phyloP scores from a whole-genome alignment of 2,329 filamentous ascomycete genomes.

The Fusarium nurragi region DNA sequence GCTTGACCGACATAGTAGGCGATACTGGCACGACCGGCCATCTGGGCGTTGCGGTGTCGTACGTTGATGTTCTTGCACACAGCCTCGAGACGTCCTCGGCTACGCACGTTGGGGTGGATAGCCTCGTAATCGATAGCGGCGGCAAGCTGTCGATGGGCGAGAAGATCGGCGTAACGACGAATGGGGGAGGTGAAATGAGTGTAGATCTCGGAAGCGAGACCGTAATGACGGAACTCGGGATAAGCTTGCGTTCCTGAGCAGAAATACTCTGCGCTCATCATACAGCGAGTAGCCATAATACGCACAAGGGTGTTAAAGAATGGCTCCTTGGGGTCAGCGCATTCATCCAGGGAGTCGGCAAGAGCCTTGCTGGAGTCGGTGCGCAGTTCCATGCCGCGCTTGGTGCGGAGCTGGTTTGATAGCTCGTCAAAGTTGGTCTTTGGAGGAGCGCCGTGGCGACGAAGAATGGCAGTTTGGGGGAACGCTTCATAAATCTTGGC shows the following conservation, averaged over 20 bases:
- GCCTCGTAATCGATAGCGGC: slow-evolving; percentile 94
- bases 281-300: slow-evolving; percentile 97
- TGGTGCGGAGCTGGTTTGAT: slow-evolving; percentile 87
- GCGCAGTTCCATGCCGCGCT: slow-evolving; percentile 80
- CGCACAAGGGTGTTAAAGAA: slow-evolving; percentile 99
- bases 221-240: slow-evolving; percentile 96
- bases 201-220: slow-evolving; percentile 95
- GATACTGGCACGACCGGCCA: slow-evolving; percentile 91
- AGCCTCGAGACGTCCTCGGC: slow-evolving; percentile 84
- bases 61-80: slow-evolving; percentile 99
- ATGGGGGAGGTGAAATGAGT: slow-evolving; percentile 99
- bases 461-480: slow-evolving; percentile 92
- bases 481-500: slow-evolving; percentile 90
- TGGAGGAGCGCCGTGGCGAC: slow-evolving; percentile 90
- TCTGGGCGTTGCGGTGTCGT: slow-evolving; percentile 94
- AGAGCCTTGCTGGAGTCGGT: slow-evolving; percentile 92
- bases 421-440: slow-evolving; percentile 98
- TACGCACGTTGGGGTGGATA: slow-evolving; percentile 82
- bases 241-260: slow-evolving; percentile 92
- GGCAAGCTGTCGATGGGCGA: slow-evolving; percentile 92
- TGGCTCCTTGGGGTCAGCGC: slow-evolving; percentile 80
- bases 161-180: slow-evolving; percentile 94
- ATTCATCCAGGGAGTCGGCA: slow-evolving; percentile 88
- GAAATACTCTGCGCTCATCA: slow-evolving; percentile 99
- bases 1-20: slow-evolving; percentile 99